Percentiles rank a stretch among this genome's conserved stretches.
Evolutionary conservation across 805 yeast species (phyloP).

Genomic region (Henningerozyma blattae): DNA sequence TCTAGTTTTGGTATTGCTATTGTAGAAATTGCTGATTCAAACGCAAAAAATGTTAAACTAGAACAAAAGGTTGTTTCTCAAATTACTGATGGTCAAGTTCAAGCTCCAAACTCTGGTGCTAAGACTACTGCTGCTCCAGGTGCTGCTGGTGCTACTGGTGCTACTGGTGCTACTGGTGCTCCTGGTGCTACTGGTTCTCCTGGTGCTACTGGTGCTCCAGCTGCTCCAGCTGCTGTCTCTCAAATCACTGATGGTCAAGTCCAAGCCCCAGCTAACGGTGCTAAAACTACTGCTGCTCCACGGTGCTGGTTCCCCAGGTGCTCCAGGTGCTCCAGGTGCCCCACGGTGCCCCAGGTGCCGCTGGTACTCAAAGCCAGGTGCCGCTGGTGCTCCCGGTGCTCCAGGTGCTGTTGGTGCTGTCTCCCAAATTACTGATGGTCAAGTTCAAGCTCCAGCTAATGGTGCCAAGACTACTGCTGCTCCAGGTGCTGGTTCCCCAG

Average conservation of each 20-base stretch:
- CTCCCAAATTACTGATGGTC: constrained; percentile 33
- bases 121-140: constrained; percentile 25
- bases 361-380: constrained; percentile 19
- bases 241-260: constrained; percentile 34
- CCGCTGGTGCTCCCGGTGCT: constrained; percentile 8
- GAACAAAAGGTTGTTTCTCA: constrained; percentile 25
- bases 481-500: constrained; percentile 12
- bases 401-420: constrained; percentile 24
- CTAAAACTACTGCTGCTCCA: constrained; percentile 23
- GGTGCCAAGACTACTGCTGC: constrained; percentile 24
- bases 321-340: constrained; percentile 23
- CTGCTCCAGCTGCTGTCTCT: constrained; percentile 21
- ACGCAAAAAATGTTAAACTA: constrained; percentile 5
- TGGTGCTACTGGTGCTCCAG: constrained; percentile 25
- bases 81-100: constrained; percentile 42
- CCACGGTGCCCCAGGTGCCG: constrained; percentile 14
- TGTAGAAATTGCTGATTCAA: constrained; percentile 13
- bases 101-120: constrained; percentile 16
- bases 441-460: constrained; percentile 27
- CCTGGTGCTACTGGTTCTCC: constrained; percentile 19
- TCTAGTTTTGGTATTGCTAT: constrained; percentile 33
- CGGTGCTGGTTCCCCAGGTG: constrained; percentile 26
- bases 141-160: constrained; percentile 34
- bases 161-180: constrained; percentile 11
- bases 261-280: constrained; percentile 21